Evolutionary conservation across 257 asterid genomes (phyloP).

Genomic region (Solanum dulcamara): DNA sequence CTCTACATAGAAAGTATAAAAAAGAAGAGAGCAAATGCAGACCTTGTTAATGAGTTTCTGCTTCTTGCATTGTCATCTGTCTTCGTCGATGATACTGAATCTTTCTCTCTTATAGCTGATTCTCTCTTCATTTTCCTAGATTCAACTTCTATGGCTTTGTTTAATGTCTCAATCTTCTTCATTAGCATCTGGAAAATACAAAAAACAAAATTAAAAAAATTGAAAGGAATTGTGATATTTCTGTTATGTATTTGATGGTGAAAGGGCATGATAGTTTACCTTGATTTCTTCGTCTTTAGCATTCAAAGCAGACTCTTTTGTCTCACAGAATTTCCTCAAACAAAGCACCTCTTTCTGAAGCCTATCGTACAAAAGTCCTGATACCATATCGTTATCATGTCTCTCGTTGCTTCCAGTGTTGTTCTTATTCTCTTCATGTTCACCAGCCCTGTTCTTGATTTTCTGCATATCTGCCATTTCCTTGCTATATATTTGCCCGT

Average conservation of each 20-base stretch:
- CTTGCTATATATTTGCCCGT: conserved; percentile 13
- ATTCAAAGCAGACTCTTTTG: conserved; percentile 40
- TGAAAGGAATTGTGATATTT: not conserved
- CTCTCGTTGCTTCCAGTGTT: not conserved
- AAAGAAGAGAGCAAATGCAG: not conserved
- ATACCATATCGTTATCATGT: conserved; percentile 45
- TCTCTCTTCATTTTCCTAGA: conserved; percentile 60
- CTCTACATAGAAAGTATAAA: not conserved
- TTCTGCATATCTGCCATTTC: conserved; percentile 13
- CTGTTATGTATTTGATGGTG: not conserved
- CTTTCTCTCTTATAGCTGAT: conserved; percentile 44
- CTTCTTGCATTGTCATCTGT: conserved; percentile 27
- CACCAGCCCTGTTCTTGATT: conserved; percentile 2
- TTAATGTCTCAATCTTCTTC: conserved; percentile 55
- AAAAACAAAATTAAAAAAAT: not conserved
- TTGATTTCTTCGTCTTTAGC: conserved; percentile 74
- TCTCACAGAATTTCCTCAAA: conserved; percentile 54
- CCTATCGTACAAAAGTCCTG: conserved; percentile 71
- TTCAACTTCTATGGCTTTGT: conserved; percentile 54
- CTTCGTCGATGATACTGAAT: conserved; percentile 19
- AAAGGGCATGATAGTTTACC: conserved; percentile 16
- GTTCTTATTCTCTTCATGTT: not conserved
- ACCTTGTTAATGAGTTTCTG: conserved; percentile 44
- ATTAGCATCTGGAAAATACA: conserved; percentile 38
- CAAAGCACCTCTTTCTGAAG: conserved; percentile 81